These are phyloP conservation scores for Corrigiola litoralis DNA, from an alignment of 179 eudicot species.

Conservation along the genomic window DNA sequence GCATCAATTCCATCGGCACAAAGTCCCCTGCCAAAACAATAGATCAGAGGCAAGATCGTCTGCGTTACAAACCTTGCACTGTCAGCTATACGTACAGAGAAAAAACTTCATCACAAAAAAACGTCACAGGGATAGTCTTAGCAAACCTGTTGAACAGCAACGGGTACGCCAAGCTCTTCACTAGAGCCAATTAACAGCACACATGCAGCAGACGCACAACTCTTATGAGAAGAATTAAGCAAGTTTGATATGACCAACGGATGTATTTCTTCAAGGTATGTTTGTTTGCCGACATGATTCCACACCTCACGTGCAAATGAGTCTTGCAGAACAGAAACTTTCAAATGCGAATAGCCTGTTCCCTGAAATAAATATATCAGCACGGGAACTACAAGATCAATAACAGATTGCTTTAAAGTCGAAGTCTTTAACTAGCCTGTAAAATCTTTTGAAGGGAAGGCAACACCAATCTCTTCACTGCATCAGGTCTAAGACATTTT, in stretches of 20 bases:
- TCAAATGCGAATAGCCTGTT: slow-evolving; percentile 76
- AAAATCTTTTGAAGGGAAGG: slow-evolving; percentile 86
- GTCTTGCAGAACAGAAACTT: slow-evolving; percentile 94
- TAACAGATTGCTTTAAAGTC: neutral
- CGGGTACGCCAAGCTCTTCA: slow-evolving; percentile 93
- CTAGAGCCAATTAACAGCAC: slow-evolving; percentile 90
- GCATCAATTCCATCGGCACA: slow-evolving; percentile 82
- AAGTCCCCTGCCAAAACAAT: slow-evolving; percentile 83
- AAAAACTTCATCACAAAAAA: slow-evolving; percentile 4
- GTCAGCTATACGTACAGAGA: neutral
- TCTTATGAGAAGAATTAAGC: slow-evolving; percentile 64
- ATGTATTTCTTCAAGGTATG: slow-evolving; percentile 71
- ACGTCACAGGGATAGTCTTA: neutral
- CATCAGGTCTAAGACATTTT: slow-evolving; percentile 50
- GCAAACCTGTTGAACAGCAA: slow-evolving; percentile 80
- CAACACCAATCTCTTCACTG: slow-evolving; percentile 56
- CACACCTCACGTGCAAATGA: slow-evolving; percentile 92
- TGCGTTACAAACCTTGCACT: slow-evolving; percentile 32
- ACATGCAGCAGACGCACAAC: slow-evolving; percentile 80
- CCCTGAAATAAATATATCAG: slow-evolving; percentile 52
- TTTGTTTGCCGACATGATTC: slow-evolving; percentile 72
- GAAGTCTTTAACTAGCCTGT: slow-evolving; percentile 60
- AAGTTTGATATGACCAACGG: slow-evolving; percentile 72
- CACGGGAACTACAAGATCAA: slow-evolving; percentile 11
- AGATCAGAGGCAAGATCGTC: slow-evolving; percentile 90